Evolutionary conservation across 1,284 basidiomycete genomes (phyloP).

Genomic region (Peniophora sp.): DNA sequence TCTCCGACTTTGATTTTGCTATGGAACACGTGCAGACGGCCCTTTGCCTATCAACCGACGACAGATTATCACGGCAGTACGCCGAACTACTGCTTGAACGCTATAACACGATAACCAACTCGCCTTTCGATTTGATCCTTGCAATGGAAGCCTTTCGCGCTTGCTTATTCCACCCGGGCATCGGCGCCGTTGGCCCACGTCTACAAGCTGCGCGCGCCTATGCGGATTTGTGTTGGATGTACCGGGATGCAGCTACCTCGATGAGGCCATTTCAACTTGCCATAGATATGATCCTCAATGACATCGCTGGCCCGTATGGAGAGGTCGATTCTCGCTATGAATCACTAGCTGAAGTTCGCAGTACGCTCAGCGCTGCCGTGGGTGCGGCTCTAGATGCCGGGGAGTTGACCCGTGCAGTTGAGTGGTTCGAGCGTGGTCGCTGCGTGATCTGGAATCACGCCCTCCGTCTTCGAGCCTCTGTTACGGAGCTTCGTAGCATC

Average conservation of each 20-base stretch:
- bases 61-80: neutral
- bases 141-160: neutral
- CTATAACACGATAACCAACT: neutral
- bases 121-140: neutral
- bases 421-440: constrained; percentile 17
- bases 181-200: neutral
- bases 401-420: constrained; percentile 8
- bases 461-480: constrained; percentile 12
- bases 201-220: neutral
- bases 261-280: constrained; percentile 6
- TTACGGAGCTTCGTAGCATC: constrained; percentile 9
- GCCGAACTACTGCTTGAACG: neutral
- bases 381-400: constrained; percentile 2
- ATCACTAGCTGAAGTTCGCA: constrained; percentile 1
- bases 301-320: neutral
- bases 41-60: neutral
- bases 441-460: constrained; percentile 16
- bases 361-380: constrained; percentile 3
- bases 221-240: neutral
- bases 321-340: neutral
- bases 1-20: neutral
- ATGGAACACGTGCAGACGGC: neutral
- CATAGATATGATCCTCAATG: constrained; percentile 6
- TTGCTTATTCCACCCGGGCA: neutral
- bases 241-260: neutral